phyloP scores from a whole-genome alignment of 192 early-diverging fungal species.

The Coemansia reversa region DNA sequence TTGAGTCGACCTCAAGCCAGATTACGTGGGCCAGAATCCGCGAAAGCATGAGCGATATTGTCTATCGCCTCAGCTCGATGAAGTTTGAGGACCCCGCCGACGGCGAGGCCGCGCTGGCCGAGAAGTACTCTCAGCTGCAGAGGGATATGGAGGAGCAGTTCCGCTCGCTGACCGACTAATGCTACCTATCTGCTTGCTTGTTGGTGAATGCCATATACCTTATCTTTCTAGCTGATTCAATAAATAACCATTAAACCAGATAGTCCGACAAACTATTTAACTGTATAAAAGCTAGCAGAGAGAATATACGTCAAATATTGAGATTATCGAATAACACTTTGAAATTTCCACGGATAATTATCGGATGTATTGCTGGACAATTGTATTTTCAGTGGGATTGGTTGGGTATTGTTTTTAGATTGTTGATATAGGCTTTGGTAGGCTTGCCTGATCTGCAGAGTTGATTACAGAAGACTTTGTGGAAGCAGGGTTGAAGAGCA shows the following conservation, averaged over 20 bases:
- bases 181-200: constrained; percentile 4
- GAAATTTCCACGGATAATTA: too few species aligned
- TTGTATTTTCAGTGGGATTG: too few species aligned
- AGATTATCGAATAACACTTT: too few species aligned
- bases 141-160: constrained; percentile 98
- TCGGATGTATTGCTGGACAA: too few species aligned
- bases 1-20: constrained; percentile 85
- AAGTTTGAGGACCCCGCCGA: constrained; percentile 99
- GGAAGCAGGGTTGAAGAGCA: too few species aligned
- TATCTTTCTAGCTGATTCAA: neutral
- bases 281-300: too few species aligned
- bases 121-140: constrained; percentile 85
- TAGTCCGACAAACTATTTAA: too few species aligned
- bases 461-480: too few species aligned
- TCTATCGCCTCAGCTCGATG: constrained; percentile 98
- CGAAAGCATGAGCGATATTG: constrained; percentile 84
- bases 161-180: constrained; percentile 70
- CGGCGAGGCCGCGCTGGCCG: constrained; percentile 83
- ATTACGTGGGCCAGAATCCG: constrained; percentile 96
- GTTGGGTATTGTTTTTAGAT: too few species aligned
- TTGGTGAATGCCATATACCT: constrained; percentile 1
- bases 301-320: too few species aligned
- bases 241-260: neutral
- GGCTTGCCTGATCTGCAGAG: too few species aligned
- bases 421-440: too few species aligned